These are phyloP conservation scores for Coleophoma eucalyptorum DNA, from an alignment of 2,329 filamentous ascomycete genomes.

Conservation along the genomic window DNA sequence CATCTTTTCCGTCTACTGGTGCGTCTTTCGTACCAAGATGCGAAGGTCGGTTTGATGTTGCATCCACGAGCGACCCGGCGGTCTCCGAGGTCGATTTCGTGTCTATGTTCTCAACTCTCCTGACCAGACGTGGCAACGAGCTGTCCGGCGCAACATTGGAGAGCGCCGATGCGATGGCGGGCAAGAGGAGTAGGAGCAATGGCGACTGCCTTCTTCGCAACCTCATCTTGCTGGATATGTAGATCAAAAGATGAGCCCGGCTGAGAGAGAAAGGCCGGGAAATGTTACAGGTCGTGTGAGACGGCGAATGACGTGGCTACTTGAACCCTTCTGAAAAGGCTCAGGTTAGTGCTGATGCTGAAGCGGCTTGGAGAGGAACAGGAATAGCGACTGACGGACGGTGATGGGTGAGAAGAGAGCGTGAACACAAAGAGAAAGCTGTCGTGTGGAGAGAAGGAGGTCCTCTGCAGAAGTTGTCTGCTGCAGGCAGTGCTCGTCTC, in stretches of 20 bases:
- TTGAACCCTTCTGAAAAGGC: neutral
- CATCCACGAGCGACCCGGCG: constrained; percentile 13
- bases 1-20: constrained; percentile 88
- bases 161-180: constrained; percentile 46
- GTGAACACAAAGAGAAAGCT: too few relatives aligned
- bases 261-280: neutral
- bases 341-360: neutral
- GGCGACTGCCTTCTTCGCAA: constrained; percentile 49
- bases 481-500: too few relatives aligned
- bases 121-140: constrained; percentile 14
- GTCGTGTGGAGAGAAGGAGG: too few relatives aligned
- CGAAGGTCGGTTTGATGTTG: constrained; percentile 27
- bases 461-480: too few relatives aligned
- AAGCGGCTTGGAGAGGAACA: neutral
- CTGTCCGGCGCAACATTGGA: constrained; percentile 20
- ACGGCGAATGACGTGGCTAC: constrained; percentile 10
- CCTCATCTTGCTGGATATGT: constrained; percentile 45
- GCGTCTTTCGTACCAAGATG: constrained; percentile 67
- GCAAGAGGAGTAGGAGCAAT: constrained; percentile 57
- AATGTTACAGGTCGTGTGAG: neutral
- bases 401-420: too few relatives aligned
- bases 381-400: too few relatives aligned
- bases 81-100: constrained; percentile 11
- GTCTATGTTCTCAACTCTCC: constrained; percentile 14
- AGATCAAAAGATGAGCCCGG: neutral